phyloP scores from a whole-genome alignment of 2,329 filamentous ascomycete species.

The Dactylellina cionopaga region DNA sequence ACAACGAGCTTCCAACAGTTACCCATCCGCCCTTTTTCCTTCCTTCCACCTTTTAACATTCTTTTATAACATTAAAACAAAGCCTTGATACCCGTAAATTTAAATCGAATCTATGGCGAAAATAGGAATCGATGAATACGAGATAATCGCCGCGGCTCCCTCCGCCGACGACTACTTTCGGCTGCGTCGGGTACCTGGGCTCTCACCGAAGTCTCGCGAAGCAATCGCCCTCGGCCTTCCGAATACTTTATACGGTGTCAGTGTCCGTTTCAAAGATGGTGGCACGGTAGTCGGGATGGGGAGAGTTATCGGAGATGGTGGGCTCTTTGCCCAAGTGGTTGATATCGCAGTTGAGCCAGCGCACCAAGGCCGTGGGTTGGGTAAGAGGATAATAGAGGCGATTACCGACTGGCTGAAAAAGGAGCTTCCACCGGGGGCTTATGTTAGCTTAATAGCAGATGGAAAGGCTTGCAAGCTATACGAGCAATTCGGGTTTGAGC shows the following conservation, averaged over 20 bases:
- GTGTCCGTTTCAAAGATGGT: background rate
- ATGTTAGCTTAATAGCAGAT: slow-evolving; percentile 32
- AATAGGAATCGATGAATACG: slow-evolving; percentile 21
- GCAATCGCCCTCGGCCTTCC: slow-evolving; percentile 25
- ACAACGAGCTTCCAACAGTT: too few species aligned
- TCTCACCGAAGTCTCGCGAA: slow-evolving; percentile 25
- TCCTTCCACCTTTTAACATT: too few species aligned
- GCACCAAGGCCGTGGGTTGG: slow-evolving; percentile 10
- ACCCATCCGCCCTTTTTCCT: too few species aligned
- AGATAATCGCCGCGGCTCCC: background rate
- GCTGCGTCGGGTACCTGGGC: slow-evolving; percentile 21
- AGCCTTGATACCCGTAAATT: too few species aligned
- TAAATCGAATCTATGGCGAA: too few species aligned
- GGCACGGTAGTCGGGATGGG: slow-evolving; percentile 23
- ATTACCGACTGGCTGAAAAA: slow-evolving; percentile 21
- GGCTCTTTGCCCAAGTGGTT: slow-evolving; percentile 26
- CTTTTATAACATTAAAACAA: too few species aligned
- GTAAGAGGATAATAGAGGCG: slow-evolving; percentile 15
- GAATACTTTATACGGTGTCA: slow-evolving; percentile 23
- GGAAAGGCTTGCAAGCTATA: slow-evolving; percentile 31
- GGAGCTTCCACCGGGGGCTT: slow-evolving; percentile 15
- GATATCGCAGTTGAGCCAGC: slow-evolving; percentile 29
- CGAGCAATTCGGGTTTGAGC: slow-evolving; percentile 26
- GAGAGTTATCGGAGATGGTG: slow-evolving; percentile 18
- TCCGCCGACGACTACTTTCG: slow-evolving; percentile 21